A percentile compares a stretch with the other conserved stretches of the same genome.
These are phyloP conservation scores for Yarrowia sp. DNA, from an alignment of 805 yeast species.

Conservation along the genomic window DNA sequence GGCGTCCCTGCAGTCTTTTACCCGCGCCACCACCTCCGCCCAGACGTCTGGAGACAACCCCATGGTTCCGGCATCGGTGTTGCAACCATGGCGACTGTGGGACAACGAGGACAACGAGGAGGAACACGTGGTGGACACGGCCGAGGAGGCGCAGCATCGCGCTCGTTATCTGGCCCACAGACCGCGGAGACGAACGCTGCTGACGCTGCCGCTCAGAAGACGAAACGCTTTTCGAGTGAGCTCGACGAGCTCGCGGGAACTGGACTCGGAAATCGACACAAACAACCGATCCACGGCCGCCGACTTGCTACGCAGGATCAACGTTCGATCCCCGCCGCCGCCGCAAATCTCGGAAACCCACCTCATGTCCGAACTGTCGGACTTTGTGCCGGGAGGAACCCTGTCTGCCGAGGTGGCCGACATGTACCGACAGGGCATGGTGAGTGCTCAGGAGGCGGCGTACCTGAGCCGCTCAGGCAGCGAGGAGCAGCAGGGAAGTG, in stretches of 20 bases:
- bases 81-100: conserved; percentile 16
- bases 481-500: neutral
- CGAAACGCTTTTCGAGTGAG: conserved; percentile 13
- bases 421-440: conserved; percentile 22
- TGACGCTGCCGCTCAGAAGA: conserved; percentile 10
- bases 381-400: conserved; percentile 10
- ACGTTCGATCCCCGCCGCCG: conserved; percentile 14
- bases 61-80: neutral
- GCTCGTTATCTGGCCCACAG: neutral
- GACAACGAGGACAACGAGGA: neutral
- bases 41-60: neutral
- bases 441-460: conserved; percentile 21
- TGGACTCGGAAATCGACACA: conserved; percentile 10
- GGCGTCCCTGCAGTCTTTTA: conserved; percentile 6
- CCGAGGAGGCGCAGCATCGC: neutral
- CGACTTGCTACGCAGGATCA: neutral
- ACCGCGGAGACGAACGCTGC: conserved; percentile 18
- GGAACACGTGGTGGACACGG: too few species aligned
- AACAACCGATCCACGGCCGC: conserved; percentile 3
- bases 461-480: conserved; percentile 17
- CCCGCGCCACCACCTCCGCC: neutral
- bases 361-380: conserved; percentile 21
- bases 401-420: conserved; percentile 11
- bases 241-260: neutral
- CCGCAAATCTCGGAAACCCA: conserved; percentile 3